Evolutionary conservation across 108 stramenopile genomes (phyloP), one percentile per base, ranked within the genome.

Genomic region (Craspedostauros australis): DNA sequence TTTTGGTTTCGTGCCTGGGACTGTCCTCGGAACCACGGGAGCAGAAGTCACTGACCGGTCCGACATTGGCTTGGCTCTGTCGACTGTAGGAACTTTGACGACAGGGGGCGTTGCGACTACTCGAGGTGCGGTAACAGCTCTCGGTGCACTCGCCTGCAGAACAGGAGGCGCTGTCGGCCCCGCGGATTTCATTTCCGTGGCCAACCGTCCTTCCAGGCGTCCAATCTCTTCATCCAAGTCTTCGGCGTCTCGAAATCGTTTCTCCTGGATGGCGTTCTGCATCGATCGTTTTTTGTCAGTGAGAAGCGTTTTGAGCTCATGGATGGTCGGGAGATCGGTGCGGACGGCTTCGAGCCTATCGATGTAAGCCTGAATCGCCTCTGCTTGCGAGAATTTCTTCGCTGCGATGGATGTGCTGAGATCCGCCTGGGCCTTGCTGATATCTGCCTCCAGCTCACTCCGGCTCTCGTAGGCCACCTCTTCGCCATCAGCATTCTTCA

Each of bases 311-410:
- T 43, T 50, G 11, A 91, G 62, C 32, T 91, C 89, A 21, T 57
- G 31, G 2, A 68, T 54, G 16, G 81, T 82, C 31, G 86, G 86
- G 48, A 92, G 64, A 23, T 50, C 18, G 7, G 44, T 19, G 38
- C 75, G 70, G 24, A 88, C 41, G 0, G 55, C 56, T 55, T 80
- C 84, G 1, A 92, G 54, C 22, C 71, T 20, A 37, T 83, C 79
- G 9, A 86, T 62, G 12, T 53, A 50, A 39, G 43, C 39, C 51
- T 92, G 90, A 25, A 71, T 48, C 0, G 57, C 57, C 31, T 72
- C 54, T 18, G 90, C 90, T 19, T 80, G 62, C 51, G 75, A 73
- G 36, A 92, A 92, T 15, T 88, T 57, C 45, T 86, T 88, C 1
- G 70, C 53, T 25, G 39, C 42, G 8, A 82, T 71, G 1, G 68